These are phyloP conservation scores for Aspergillus sp. DNA, from an alignment of 2,329 filamentous ascomycete species.

Conservation along the genomic window DNA sequence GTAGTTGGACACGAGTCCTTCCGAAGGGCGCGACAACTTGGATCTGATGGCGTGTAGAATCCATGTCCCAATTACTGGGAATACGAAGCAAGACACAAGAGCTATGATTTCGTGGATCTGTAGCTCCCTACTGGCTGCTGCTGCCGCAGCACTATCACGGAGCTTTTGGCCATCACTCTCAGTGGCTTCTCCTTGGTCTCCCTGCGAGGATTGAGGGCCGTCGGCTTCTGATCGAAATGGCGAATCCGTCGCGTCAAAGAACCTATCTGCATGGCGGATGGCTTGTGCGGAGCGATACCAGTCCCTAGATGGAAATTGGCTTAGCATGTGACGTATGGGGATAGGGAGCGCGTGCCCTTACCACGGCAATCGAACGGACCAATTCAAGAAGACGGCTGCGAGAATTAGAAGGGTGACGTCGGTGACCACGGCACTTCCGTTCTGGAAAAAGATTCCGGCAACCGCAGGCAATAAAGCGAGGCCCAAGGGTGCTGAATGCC, in stretches of 20 bases:
- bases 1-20: conserved; percentile 86
- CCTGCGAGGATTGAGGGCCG: conserved; percentile 17
- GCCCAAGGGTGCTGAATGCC: conserved; percentile 78
- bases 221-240: conserved; percentile 31
- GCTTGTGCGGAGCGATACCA: conserved; percentile 75
- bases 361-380: conserved; percentile 90
- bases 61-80: conserved; percentile 77
- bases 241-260: conserved; percentile 22
- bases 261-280: conserved; percentile 52
- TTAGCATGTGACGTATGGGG: conserved; percentile 9
- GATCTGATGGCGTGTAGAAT: conserved; percentile 77
- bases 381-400: conserved; percentile 84
- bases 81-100: conserved; percentile 74
- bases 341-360: conserved; percentile 44
- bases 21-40: conserved; percentile 79
- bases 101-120: conserved; percentile 74
- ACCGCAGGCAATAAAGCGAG: conserved; percentile 84
- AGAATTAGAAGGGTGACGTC: conserved; percentile 79
- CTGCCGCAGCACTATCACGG: conserved; percentile 23
- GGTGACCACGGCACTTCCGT: conserved; percentile 80
- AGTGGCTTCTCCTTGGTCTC: conserved; percentile 4
- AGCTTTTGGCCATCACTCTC: conserved; percentile 9
- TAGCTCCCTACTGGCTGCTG: conserved; percentile 61
- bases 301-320: conserved; percentile 49
- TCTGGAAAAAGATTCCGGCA: conserved; percentile 80